Percentiles rank a stretch among this genome's conserved stretches.
Evolutionary conservation across 345 rosid species (phyloP).

Genomic region (Gossypium australe): DNA sequence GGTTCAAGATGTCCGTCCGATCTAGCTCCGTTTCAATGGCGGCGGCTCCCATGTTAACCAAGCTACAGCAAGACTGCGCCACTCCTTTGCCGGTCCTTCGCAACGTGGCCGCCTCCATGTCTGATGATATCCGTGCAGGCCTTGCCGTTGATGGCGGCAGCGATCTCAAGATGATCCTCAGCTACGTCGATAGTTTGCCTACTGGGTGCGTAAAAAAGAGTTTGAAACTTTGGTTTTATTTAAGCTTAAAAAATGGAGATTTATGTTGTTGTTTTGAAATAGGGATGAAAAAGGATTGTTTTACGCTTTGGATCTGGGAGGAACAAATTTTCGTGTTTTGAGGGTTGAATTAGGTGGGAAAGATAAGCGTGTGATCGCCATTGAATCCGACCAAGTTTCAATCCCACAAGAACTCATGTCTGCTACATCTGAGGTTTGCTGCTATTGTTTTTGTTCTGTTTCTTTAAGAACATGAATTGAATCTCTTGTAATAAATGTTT

Average conservation of each 20-base stretch:
- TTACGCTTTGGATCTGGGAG: constrained; percentile 91
- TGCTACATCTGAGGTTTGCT: constrained; percentile 68
- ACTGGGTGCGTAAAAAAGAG: constrained; percentile 42
- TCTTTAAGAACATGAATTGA: not conserved
- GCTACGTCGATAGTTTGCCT: constrained; percentile 70
- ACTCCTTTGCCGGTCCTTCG: constrained; percentile 61
- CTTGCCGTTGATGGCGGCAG: constrained; percentile 62
- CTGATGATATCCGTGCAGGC: constrained; percentile 67
- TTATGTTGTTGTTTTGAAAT: not conserved
- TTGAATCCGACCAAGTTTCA: constrained; percentile 62
- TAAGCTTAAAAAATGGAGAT: not conserved
- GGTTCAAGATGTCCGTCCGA: constrained; percentile 42
- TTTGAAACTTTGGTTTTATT: not conserved
- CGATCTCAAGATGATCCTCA: constrained; percentile 79
- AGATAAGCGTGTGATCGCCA: constrained; percentile 48
- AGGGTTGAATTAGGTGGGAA: constrained; percentile 76
- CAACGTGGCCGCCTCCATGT: constrained; percentile 60
- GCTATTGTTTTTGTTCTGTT: not conserved
- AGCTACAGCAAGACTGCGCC: constrained; percentile 61
- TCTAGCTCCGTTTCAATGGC: constrained; percentile 35
- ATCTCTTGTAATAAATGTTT: not conserved
- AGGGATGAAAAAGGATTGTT: constrained; percentile 83
- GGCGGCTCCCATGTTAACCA: constrained; percentile 47
- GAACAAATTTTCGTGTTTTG: constrained; percentile 72
- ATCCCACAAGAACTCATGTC: constrained; percentile 71